These are phyloP conservation scores for Umbelopsis vinacea DNA, from an alignment of 192 early-diverging fungal genomes.

Conservation along the genomic window DNA sequence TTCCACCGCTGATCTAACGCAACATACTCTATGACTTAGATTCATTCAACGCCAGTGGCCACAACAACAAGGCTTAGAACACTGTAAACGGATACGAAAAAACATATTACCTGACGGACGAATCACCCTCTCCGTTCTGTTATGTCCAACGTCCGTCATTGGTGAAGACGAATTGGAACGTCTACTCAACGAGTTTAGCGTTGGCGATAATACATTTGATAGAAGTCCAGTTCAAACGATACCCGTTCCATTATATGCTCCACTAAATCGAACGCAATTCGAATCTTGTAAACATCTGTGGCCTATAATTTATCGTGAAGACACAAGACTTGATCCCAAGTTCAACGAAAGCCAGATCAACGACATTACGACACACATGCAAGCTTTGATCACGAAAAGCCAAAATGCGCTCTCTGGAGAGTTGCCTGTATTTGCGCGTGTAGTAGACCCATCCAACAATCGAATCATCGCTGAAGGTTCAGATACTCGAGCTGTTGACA, in stretches of 20 bases:
- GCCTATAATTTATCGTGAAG: constrained; percentile 81
- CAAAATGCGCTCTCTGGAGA: constrained; percentile 34
- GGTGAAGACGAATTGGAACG: constrained; percentile 30
- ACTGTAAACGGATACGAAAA: constrained; percentile 51
- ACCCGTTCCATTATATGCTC: constrained; percentile 63
- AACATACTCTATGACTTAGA: constrained; percentile 30
- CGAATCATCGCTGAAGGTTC: constrained; percentile 49
- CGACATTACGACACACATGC: constrained; percentile 44
- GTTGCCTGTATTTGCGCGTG: constrained; percentile 49
- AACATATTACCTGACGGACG: constrained; percentile 19
- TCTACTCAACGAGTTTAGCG: constrained; percentile 34
- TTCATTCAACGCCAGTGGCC: constrained; percentile 52
- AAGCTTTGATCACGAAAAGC: constrained; percentile 29
- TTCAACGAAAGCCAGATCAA: constrained; percentile 47
- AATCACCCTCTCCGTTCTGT: constrained; percentile 38
- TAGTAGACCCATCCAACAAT: constrained; percentile 60
- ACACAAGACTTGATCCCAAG: constrained; percentile 47
- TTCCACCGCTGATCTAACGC: neutral
- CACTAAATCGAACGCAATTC: constrained; percentile 73
- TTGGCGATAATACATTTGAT: neutral
- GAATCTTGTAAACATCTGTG: constrained; percentile 79
- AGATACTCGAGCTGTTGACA: constrained; percentile 49
- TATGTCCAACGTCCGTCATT: constrained; percentile 41
- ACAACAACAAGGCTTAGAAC: constrained; percentile 41
- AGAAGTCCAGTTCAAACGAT: constrained; percentile 17